Evolutionary conservation across 345 rosid species (phyloP).

Genomic region (Clausena lansium): DNA sequence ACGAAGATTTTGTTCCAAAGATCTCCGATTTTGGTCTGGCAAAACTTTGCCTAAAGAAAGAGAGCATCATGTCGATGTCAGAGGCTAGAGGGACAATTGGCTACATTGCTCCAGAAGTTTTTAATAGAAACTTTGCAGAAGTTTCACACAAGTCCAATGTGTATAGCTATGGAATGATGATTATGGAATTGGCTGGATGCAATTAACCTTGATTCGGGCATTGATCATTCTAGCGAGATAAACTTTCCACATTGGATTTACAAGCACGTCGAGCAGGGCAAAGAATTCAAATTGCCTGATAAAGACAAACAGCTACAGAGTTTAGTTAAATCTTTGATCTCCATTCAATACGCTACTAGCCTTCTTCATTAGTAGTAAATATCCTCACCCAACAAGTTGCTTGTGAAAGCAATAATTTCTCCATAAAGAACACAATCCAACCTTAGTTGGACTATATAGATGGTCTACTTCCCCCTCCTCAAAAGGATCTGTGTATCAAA

Average conservation of each 20-base stretch:
- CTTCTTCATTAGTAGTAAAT: too few relatives aligned
- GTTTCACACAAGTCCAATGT: conserved; percentile 30
- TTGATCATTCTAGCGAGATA: background rate
- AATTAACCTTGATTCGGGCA: background rate
- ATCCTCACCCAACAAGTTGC: too few relatives aligned
- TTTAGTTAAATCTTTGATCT: too few relatives aligned
- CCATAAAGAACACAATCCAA: too few relatives aligned
- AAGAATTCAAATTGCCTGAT: background rate
- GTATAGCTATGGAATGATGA: conserved; percentile 31
- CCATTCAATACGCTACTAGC: too few relatives aligned
- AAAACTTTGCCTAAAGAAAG: conserved; percentile 13
- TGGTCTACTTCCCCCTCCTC: too few relatives aligned
- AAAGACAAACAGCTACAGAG: too few relatives aligned
- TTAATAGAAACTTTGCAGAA: conserved; percentile 11
- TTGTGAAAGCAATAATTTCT: too few relatives aligned
- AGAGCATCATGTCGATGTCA: conserved; percentile 15
- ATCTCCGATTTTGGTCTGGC: conserved; percentile 23
- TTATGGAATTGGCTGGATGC: conserved; percentile 18
- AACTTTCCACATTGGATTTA: conserved; percentile 25
- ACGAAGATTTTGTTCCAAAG: conserved; percentile 11
- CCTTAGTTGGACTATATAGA: too few relatives aligned
- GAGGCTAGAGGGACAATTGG: conserved; percentile 12
- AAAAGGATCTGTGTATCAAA: too few relatives aligned
- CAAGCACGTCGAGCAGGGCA: background rate
- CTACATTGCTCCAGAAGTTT: conserved; percentile 27